These are phyloP conservation scores for Alternaria arborescens DNA, from an alignment of 2,329 filamentous ascomycete species.

Conservation along the genomic window DNA sequence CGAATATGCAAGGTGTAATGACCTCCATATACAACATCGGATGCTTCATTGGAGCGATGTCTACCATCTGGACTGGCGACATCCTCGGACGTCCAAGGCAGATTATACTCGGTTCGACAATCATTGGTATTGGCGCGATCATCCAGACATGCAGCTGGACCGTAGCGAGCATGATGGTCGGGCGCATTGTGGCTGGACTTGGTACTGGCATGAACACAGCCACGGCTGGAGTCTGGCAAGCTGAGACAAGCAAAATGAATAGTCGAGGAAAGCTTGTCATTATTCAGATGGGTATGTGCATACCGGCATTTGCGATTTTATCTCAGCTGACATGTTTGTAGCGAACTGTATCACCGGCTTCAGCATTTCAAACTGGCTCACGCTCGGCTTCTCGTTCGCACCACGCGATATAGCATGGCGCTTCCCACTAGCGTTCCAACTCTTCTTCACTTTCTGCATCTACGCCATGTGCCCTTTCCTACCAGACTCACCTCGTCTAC, in stretches of 20 bases:
- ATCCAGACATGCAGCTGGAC: conserved; percentile 49
- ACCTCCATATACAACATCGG: conserved; percentile 55
- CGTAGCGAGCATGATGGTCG: conserved; percentile 51
- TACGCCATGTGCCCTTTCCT: conserved; percentile 59
- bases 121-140: conserved; percentile 51
- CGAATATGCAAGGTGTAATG: conserved; percentile 51
- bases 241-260: conserved; percentile 58
- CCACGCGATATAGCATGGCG: conserved; percentile 48
- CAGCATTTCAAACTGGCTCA: conserved; percentile 55
- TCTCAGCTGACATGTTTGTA: conserved; percentile 5
- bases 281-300: conserved; percentile 52
- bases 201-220: conserved; percentile 61
- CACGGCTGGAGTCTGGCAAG: conserved; percentile 59
- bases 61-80: conserved; percentile 62
- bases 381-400: conserved; percentile 54
- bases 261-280: conserved; percentile 58
- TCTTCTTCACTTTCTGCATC: conserved; percentile 66
- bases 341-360: conserved; percentile 57
- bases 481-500: conserved; percentile 56
- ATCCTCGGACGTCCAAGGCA: conserved; percentile 64
- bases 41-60: conserved; percentile 56
- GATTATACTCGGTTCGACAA: conserved; percentile 64
- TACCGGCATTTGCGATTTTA: too few relatives aligned
- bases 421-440: conserved; percentile 65
- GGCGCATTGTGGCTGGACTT: conserved; percentile 55